These are phyloP conservation scores for Macrocystidia cucumis DNA, from an alignment of 1,284 basidiomycete genomes.

Conservation along the genomic window DNA sequence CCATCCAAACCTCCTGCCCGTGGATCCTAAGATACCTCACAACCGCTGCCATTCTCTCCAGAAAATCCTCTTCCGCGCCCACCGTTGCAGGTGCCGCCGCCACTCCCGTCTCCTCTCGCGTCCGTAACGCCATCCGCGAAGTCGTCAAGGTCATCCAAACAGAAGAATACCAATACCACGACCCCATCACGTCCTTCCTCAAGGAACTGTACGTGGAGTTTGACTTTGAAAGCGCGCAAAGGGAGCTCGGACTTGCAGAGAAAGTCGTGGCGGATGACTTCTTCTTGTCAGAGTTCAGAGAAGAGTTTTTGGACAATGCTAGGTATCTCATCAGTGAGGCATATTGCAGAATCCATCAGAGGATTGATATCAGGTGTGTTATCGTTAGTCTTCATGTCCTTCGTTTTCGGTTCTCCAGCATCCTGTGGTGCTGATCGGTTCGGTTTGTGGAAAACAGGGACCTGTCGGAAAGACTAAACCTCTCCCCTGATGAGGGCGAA, in stretches of 20 bases:
- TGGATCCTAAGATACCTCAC: constrained; percentile 96
- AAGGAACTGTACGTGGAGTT: constrained; percentile 90
- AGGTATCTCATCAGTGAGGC: constrained; percentile 94
- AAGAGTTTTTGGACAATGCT: constrained; percentile 94
- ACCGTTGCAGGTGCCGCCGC: constrained; percentile 25
- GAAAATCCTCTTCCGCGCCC: constrained; percentile 50
- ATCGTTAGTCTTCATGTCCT: not conserved
- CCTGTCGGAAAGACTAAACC: constrained; percentile 87
- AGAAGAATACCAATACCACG: constrained; percentile 92
- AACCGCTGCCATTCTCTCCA: constrained; percentile 87
- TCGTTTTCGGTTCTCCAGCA: no score
- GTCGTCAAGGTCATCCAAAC: constrained; percentile 87
- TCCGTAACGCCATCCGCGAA: constrained; percentile 81
- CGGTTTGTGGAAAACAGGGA: no score
- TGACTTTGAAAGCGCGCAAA: constrained; percentile 68
- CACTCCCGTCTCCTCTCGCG: constrained; percentile 53
- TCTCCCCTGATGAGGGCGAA: constrained; percentile 91
- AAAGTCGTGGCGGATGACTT: constrained; percentile 88
- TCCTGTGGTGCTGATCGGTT: constrained; percentile 3
- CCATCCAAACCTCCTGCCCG: constrained; percentile 93
- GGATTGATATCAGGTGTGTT: constrained; percentile 88
- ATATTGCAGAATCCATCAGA: constrained; percentile 95
- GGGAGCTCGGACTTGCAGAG: constrained; percentile 75
- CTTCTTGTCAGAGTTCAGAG: constrained; percentile 86
- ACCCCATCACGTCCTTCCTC: constrained; percentile 91